Evolutionary conservation across 345 rosid species (phyloP).

Genomic region (Arabis hirsuta): DNA sequence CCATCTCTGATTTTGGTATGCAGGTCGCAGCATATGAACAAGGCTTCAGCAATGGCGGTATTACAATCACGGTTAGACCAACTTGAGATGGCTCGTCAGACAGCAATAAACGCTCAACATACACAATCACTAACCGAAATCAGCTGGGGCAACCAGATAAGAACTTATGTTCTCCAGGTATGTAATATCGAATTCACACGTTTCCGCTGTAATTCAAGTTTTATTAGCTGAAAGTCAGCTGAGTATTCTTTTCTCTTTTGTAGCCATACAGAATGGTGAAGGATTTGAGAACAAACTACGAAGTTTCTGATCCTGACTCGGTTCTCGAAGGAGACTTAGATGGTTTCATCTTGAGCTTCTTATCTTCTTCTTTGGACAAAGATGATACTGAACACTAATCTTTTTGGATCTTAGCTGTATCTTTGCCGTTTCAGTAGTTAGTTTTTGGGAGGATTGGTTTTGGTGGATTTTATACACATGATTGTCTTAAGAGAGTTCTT

Average conservation of each 20-base stretch:
- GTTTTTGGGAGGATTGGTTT: slow-evolving; percentile 6
- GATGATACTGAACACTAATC: slow-evolving; percentile 44
- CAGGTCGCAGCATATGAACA: slow-evolving; percentile 90
- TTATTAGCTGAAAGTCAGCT: neutral
- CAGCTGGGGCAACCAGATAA: slow-evolving; percentile 96
- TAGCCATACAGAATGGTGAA: slow-evolving; percentile 96
- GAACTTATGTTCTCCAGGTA: slow-evolving; percentile 92
- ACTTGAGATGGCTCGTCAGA: slow-evolving; percentile 88
- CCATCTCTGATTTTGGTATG: neutral
- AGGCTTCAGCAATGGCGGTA: slow-evolving; percentile 95
- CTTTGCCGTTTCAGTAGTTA: slow-evolving; percentile 2
- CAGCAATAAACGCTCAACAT: slow-evolving; percentile 87
- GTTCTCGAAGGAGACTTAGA: slow-evolving; percentile 91
- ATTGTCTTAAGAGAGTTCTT: slow-evolving; percentile 7
- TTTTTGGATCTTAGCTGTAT: slow-evolving; percentile 18
- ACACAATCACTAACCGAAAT: slow-evolving; percentile 89
- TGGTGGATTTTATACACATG: neutral
- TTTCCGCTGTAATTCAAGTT: slow-evolving; percentile 1
- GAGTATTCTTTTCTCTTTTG: slow-evolving; percentile 2
- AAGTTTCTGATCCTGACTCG: slow-evolving; percentile 88
- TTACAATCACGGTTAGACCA: slow-evolving; percentile 92
- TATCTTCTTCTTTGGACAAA: slow-evolving; percentile 74
- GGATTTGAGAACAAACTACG: slow-evolving; percentile 89
- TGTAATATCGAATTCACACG: slow-evolving; percentile 28
- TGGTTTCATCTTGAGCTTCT: slow-evolving; percentile 78